A percentile compares a stretch with the other conserved stretches of the same genome.
These are phyloP conservation scores for Vaccinium darrowii DNA, from an alignment of 148 eudicot genomes.

Conservation along the genomic window DNA sequence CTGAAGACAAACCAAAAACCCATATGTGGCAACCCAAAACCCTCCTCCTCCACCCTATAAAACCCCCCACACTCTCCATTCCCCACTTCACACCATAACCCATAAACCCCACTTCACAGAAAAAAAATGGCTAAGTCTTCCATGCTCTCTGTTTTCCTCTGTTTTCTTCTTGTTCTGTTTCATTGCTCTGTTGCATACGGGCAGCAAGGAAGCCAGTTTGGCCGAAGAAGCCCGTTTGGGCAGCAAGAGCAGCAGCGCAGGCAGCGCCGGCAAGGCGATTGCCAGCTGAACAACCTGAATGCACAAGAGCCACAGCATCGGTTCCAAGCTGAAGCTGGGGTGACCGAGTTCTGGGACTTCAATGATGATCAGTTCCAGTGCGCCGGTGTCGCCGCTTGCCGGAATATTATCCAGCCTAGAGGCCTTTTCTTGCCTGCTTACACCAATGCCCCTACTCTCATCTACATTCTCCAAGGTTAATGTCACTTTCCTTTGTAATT, in stretches of 20 bases:
- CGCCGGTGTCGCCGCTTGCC: constrained; percentile 55
- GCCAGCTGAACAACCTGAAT: constrained; percentile 42
- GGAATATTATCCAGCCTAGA: constrained; percentile 45
- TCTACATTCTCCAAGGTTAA: constrained; percentile 57
- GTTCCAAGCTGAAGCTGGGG: constrained; percentile 58
- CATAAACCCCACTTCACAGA: background rate
- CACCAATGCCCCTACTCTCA: constrained; percentile 46
- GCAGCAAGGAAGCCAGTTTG: constrained; percentile 17
- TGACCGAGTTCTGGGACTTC: constrained; percentile 60
- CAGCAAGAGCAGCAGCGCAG: background rate
- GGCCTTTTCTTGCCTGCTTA: constrained; percentile 76
- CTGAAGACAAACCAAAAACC: constrained; percentile 20
- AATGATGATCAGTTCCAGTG: constrained; percentile 59
- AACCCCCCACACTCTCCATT: constrained; percentile 29
- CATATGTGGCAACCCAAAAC: constrained; percentile 36
- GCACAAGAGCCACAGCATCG: constrained; percentile 50
- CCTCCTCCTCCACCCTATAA: constrained; percentile 29
- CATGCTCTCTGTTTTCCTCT: constrained; percentile 28
- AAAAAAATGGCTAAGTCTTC: constrained; percentile 39
- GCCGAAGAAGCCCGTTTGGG: background rate
- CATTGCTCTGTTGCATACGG: constrained; percentile 30
- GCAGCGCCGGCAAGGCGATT: constrained; percentile 32
- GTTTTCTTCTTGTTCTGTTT: constrained; percentile 34
- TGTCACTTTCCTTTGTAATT: background rate
- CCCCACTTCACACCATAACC: constrained; percentile 33